Percentiles rank a stretch among this genome's conserved stretches.
phyloP scores from a whole-genome alignment of 2,329 filamentous ascomycete species.

The Sphaerulina musiva region DNA sequence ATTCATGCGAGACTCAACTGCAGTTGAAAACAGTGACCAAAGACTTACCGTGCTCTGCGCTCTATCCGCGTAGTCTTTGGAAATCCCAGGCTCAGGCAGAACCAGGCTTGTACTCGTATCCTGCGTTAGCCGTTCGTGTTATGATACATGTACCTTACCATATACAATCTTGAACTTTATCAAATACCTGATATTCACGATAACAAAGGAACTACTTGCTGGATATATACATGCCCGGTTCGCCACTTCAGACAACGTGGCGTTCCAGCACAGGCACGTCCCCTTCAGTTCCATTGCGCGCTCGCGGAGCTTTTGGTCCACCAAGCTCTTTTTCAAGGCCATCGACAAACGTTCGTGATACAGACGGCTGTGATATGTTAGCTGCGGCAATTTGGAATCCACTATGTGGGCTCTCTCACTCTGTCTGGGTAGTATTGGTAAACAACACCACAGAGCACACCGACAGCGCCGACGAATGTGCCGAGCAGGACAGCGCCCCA shows the following conservation, averaged over 20 bases:
- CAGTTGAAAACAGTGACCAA: no score
- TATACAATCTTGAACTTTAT: background rate
- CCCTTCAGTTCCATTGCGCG: conserved; percentile 22
- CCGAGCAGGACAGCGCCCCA: conserved; percentile 59
- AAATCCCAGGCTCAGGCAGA: no score
- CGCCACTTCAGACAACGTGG: conserved; percentile 8
- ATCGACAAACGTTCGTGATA: conserved; percentile 42
- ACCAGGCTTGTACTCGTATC: no score
- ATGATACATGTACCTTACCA: no score
- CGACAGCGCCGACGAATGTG: conserved; percentile 39
- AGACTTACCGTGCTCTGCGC: no score
- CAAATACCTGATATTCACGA: background rate
- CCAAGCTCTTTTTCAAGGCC: conserved; percentile 46
- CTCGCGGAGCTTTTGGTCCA: conserved; percentile 37
- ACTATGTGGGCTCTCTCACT: conserved; percentile 10
- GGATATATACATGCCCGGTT: conserved; percentile 15
- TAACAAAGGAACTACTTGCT: conserved; percentile 2
- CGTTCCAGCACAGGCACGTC: conserved; percentile 18
- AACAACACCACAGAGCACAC: conserved; percentile 37
- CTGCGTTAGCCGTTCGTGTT: no score
- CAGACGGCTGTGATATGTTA: conserved; percentile 30
- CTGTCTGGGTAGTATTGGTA: conserved; percentile 42
- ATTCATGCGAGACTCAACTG: no score
- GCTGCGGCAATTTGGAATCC: background rate
- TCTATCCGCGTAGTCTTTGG: no score